These are phyloP conservation scores for Candida tetrigidarum DNA, from an alignment of 1,139 yeast species.

Conservation along the genomic window DNA sequence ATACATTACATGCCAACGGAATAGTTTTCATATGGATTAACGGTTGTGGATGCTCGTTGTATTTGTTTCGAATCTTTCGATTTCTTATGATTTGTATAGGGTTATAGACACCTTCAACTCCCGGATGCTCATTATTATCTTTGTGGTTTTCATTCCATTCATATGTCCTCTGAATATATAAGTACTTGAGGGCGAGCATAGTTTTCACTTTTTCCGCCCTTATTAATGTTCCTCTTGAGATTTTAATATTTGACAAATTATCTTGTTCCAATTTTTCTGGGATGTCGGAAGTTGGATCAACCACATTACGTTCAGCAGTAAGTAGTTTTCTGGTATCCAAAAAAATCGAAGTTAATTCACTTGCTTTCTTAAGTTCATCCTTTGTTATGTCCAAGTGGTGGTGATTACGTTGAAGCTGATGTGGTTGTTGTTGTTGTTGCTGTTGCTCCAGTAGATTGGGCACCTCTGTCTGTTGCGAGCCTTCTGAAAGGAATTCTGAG, in stretches of 20 bases:
- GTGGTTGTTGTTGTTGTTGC: too few species aligned
- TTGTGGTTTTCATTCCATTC: conserved; percentile 22
- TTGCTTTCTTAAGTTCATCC: conserved; percentile 37
- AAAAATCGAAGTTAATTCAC: conserved; percentile 45
- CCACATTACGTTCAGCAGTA: conserved; percentile 46
- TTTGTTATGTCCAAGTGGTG: conserved; percentile 10
- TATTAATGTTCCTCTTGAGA: conserved; percentile 44
- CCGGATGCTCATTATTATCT: conserved; percentile 31
- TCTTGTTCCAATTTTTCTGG: conserved; percentile 1
- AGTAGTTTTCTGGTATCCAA: conserved; percentile 47
- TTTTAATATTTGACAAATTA: conserved; percentile 14
- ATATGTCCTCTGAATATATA: conserved; percentile 46
- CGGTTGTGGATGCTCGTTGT: conserved; percentile 43
- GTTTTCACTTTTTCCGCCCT: conserved; percentile 59
- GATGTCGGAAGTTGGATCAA: conserved; percentile 24
- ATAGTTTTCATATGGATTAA: conserved; percentile 33
- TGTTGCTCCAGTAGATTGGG: too few species aligned
- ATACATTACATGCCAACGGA: conserved; percentile 59
- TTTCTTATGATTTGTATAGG: conserved; percentile 83
- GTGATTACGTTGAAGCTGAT: neutral
- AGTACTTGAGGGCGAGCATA: conserved; percentile 55
- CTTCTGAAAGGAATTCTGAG: neutral
- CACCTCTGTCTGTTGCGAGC: too few species aligned
- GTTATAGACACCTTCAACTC: conserved; percentile 73
- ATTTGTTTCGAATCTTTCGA: conserved; percentile 55